These are phyloP conservation scores for Auriscalpium orientale DNA, from an alignment of 768 basidiomycete species.

Conservation along the genomic window DNA sequence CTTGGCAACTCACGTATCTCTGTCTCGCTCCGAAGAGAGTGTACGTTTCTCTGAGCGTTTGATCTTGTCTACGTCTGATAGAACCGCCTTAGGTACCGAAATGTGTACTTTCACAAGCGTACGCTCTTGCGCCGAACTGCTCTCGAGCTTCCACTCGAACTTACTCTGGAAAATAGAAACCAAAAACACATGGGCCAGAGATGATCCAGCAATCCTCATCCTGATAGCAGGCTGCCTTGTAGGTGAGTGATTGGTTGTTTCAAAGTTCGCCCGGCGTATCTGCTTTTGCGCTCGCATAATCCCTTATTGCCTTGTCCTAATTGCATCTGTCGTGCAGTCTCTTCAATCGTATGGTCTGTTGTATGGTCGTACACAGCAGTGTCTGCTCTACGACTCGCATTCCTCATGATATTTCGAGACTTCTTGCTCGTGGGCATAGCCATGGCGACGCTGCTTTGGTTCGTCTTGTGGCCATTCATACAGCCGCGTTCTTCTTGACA, in stretches of 20 bases:
- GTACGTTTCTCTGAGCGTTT: conserved; percentile 33
- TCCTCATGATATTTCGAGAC: conserved; percentile 84
- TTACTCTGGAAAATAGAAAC: conserved; percentile 53
- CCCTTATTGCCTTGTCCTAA: background rate
- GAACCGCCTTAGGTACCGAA: conserved; percentile 60
- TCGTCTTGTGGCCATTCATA: conserved; percentile 9
- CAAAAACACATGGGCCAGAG: conserved; percentile 96
- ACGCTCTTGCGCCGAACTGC: conserved; percentile 22
- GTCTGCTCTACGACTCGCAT: conserved; percentile 53
- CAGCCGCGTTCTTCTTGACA: no score
- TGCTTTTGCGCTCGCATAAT: background rate
- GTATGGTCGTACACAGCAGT: conserved; percentile 62
- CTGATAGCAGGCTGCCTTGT: conserved; percentile 74
- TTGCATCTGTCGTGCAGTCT: conserved; percentile 36
- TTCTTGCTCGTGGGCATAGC: conserved; percentile 75
- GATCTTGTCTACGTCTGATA: conserved; percentile 5
- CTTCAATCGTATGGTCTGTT: conserved; percentile 80
- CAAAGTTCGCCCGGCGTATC: background rate
- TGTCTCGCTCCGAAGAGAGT: conserved; percentile 90
- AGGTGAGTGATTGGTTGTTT: conserved; percentile 37
- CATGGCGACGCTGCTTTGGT: conserved; percentile 75
- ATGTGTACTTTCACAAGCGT: conserved; percentile 98
- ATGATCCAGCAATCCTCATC: conserved; percentile 92
- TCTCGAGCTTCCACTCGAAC: background rate
- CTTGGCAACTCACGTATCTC: conserved; percentile 92